Base-by-base conservation (phyloP, 805 yeast genomes). In the Myxozyma mucilagina region DNA sequence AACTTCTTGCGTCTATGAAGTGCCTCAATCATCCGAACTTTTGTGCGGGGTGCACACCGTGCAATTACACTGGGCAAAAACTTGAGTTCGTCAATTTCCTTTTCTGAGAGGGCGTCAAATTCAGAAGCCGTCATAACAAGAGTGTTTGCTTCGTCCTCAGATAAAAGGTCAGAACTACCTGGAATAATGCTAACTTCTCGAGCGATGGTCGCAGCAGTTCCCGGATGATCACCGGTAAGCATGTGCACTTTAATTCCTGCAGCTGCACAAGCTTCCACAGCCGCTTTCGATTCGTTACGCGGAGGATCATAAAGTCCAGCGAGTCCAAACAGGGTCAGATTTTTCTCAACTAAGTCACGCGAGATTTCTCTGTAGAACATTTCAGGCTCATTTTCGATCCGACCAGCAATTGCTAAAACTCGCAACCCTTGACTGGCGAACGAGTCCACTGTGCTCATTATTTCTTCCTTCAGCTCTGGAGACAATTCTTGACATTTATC, bases 221-320 rank as follows among this genome's bases (percentile, higher is more conserved):
- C 86, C 9, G 87, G 88, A 69, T 86, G 90, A 71, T 87, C 93
- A 65, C 93, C 93, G 18, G 93, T 87, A 43, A 88, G 80, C 93
- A 87, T 87, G 68, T 85, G 90, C 49, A 87, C 92, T 65, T 85
- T 83, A 67, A 87, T 85, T 63, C 93, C 93, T 14, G 93, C 93
- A 50, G 73, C 77, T 70, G 86, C 90, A 73, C 92, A 87, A 61
- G 76, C 72, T 67, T 80, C 81, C 24, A 87, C 92, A 5, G 89
- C 82, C 13, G 77, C 82, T 10, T 84, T 82, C 14, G 90, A 82
- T 75, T 87, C 92, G 11, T 77, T 75, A 68, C 93, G 79, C 58
- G 93, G 93, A 18, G 93, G 93, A 72, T 87, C 93, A 70, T 87
- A 87, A 66, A 87, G 87, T 63, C 93, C 93, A 68, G 86, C 84